Base-by-base conservation (phyloP, 2,329 filamentous ascomycete genomes). In the Didymella sp. region DNA sequence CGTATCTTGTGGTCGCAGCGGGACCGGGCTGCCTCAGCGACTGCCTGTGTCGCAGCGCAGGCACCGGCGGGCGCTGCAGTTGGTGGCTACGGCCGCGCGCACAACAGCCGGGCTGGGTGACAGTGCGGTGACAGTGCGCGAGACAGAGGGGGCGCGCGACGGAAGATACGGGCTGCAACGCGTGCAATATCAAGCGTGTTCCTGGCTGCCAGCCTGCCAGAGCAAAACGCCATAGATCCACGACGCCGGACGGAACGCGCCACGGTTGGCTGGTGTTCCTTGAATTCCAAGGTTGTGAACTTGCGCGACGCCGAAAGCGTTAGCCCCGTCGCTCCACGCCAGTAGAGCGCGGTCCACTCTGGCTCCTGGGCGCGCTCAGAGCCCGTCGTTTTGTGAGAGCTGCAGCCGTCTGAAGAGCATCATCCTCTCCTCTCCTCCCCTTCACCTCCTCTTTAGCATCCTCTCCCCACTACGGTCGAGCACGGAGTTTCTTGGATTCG, bases 401-500 rank as follows among this genome's bases (percentile, higher is more conserved):
- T 64, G 67, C 68, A 65, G 69, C 72, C 71, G 70, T 69, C 71
- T 70, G 67, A 69, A 70, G 67, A 65, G 60, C 56, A 62, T 61
- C 61, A 59, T 66, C 51, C 65, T 57, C 63, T 63, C 63, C 65
- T 71, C 63, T 61, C 66, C 68, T 68, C 63, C 60, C 59, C 59
- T 61, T 63, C 65, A 66, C 64, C 67, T 63, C 59, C 63, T 61
- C 61, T 65, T 63, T 63, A 65, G 60, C 50, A 45, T 50, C 64
- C 69, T 64, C 66, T 61, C 66, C 68, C 65, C 65, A 68, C 63
- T 58, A 72, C 72, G 68, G 72, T 71, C 70, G 72, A 75, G 73
- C 72, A 71, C 69, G 68, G 73, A 76, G 73, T 41, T 30, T 67
- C 65, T 66, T 74, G 72, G 71, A 71, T 71, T 60, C 70, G 73